Evolutionary conservation across 805 yeast genomes (phyloP).

Genomic region (Yamadazyma tumulicola): DNA sequence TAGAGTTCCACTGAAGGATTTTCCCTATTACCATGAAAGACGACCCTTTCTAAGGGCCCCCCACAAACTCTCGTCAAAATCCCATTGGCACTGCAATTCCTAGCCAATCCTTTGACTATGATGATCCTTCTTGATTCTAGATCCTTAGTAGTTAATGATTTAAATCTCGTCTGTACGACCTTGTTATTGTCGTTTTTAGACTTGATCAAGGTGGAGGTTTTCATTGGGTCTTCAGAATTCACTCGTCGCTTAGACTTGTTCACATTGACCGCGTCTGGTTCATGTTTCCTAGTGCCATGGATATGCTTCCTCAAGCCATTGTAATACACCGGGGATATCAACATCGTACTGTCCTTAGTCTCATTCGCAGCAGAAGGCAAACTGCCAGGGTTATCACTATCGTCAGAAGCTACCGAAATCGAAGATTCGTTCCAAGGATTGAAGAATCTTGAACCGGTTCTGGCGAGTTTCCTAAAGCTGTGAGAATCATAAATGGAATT

Average conservation of each 20-base stretch:
- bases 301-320: no score
- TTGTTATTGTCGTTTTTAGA: not conserved
- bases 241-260: no score
- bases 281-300: no score
- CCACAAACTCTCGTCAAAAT: slow-evolving; percentile 58
- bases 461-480: slow-evolving; percentile 4
- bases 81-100: slow-evolving; percentile 43
- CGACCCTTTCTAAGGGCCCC: slow-evolving; percentile 62
- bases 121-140: slow-evolving; percentile 23
- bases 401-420: no score
- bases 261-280: no score
- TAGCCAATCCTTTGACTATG: slow-evolving; percentile 37
- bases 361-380: no score
- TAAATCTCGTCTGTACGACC: not conserved
- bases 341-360: no score
- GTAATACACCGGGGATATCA: no score
- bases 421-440: slow-evolving; percentile 6
- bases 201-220: not conserved
- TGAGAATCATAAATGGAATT: slow-evolving; percentile 3
- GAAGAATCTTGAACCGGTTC: slow-evolving; percentile 6
- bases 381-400: no score
- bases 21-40: slow-evolving; percentile 17
- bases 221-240: no score
- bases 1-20: slow-evolving; percentile 38
- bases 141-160: slow-evolving; percentile 3